phyloP scores from a whole-genome alignment of 768 basidiomycete species.

The Podaxis pistillaris region DNA sequence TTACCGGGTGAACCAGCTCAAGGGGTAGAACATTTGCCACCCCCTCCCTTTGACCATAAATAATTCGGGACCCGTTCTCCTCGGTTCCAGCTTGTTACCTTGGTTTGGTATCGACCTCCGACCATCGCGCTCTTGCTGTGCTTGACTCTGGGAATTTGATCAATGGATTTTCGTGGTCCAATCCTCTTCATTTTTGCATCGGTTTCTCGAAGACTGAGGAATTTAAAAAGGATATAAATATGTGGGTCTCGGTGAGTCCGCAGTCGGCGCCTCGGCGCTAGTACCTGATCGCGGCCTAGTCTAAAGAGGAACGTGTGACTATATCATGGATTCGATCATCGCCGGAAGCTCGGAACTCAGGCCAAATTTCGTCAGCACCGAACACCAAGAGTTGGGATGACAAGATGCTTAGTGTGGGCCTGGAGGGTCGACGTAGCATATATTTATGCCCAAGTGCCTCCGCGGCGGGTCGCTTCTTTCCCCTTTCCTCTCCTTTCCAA shows the following conservation, averaged over 20 bases:
- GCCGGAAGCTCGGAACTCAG: neutral
- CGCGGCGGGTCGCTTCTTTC: neutral
- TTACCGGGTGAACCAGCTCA: too few species aligned
- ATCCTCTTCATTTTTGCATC: too few species aligned
- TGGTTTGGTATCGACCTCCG: too few species aligned
- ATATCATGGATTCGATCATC: slow-evolving; percentile 1
- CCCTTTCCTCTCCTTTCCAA: neutral
- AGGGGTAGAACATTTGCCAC: too few species aligned
- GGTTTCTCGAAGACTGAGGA: neutral
- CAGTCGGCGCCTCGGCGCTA: neutral
- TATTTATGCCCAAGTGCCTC: slow-evolving; percentile 5
- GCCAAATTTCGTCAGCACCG: neutral
- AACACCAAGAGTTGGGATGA: neutral
- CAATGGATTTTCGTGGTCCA: too few species aligned
- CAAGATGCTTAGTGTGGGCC: neutral
- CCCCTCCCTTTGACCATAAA: too few species aligned
- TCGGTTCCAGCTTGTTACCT: too few species aligned
- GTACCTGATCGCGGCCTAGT: neutral
- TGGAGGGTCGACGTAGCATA: neutral
- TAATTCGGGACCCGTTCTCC: too few species aligned
- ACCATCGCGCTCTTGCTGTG: too few species aligned
- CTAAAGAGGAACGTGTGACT: neutral
- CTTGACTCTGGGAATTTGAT: too few species aligned
- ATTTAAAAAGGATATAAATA: neutral
- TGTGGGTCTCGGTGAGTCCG: neutral